Conservation (phyloP, 2,329 filamentous ascomycete species). For the Xylariomycetidae sp. region DNA sequence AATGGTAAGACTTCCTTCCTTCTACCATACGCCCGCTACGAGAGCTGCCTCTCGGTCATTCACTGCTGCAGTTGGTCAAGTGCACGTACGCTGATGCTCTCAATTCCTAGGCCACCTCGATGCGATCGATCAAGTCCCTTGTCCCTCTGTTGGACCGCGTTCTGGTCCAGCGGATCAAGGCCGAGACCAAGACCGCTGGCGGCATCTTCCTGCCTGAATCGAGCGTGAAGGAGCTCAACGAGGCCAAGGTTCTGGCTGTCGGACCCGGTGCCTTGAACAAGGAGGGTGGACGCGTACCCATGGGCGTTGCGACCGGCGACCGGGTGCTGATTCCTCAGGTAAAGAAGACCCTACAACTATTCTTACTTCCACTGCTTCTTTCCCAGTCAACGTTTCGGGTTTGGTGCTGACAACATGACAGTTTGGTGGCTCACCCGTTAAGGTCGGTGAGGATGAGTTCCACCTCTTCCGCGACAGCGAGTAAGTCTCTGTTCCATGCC, state of each 20-base stretch:
- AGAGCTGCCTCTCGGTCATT: background rate
- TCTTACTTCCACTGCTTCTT: no score
- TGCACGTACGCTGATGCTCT: no score
- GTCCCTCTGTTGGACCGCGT: constrained; percentile 96
- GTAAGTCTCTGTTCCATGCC: constrained; percentile 52
- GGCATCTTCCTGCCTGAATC: constrained; percentile 98
- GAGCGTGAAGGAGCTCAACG: constrained; percentile 95
- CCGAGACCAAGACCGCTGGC: constrained; percentile 90
- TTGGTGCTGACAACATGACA: constrained; percentile 30
- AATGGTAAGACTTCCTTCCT: constrained; percentile 21
- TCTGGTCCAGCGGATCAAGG: constrained; percentile 95
- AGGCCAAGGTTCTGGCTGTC: constrained; percentile 92
- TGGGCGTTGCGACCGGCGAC: constrained; percentile 79
- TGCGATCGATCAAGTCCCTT: constrained; percentile 94
- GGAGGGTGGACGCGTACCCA: constrained; percentile 80
- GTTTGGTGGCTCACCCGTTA: constrained; percentile 92
- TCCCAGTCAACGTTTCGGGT: no score
- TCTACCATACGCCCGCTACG: background rate
- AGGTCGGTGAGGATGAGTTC: constrained; percentile 96
- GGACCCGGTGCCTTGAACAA: constrained; percentile 83
- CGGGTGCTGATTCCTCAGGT: constrained; percentile 94
- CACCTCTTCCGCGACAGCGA: constrained; percentile 95
- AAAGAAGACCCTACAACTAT: no score
- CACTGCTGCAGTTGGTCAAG: no score
- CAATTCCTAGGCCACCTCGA: constrained; percentile 62